Evolutionary conservation across 2,329 filamentous ascomycete species (phyloP).

Genomic region (Aspergillus ustus): DNA sequence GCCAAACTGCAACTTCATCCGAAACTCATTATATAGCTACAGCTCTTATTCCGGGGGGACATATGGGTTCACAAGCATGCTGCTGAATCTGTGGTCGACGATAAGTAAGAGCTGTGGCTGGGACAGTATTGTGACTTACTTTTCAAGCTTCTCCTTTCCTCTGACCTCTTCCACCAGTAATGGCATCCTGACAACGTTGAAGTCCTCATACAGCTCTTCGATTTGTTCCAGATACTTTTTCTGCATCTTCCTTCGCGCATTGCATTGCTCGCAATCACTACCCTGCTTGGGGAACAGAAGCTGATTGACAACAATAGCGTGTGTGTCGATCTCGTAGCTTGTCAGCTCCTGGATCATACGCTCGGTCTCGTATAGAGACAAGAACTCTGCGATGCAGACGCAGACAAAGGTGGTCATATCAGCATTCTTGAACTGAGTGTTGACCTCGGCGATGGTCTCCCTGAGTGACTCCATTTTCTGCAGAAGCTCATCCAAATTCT

Average conservation of each 20-base stretch:
- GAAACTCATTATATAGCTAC: constrained; percentile 22
- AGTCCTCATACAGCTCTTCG: constrained; percentile 97
- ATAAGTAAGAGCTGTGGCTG: constrained; percentile 15
- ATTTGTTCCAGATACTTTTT: constrained; percentile 99
- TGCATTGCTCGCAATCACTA: constrained; percentile 92
- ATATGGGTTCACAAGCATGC: constrained; percentile 56
- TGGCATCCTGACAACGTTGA: constrained; percentile 99
- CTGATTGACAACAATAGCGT: constrained; percentile 98
- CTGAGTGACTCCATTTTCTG: constrained; percentile 92
- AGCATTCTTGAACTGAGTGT: constrained; percentile 96
- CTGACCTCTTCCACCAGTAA: constrained; percentile 92
- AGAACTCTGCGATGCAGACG: constrained; percentile 96
- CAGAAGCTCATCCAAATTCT: constrained; percentile 88
- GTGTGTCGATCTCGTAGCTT: constrained; percentile 92
- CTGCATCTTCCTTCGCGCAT: constrained; percentile 94
- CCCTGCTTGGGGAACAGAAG: constrained; percentile 86
- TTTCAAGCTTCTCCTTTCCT: constrained; percentile 91
- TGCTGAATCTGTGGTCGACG: constrained; percentile 48
- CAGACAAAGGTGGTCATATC: constrained; percentile 96
- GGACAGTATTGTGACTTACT: constrained; percentile 53
- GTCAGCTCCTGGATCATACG: constrained; percentile 99
- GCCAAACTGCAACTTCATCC: constrained; percentile 18
- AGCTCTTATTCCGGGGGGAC: constrained; percentile 46
- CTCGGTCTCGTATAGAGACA: constrained; percentile 97
- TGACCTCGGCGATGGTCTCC: constrained; percentile 92